Evolutionary conservation across 768 basidiomycete genomes (phyloP).

Genomic region (Tricholoma bakamatsutake): DNA sequence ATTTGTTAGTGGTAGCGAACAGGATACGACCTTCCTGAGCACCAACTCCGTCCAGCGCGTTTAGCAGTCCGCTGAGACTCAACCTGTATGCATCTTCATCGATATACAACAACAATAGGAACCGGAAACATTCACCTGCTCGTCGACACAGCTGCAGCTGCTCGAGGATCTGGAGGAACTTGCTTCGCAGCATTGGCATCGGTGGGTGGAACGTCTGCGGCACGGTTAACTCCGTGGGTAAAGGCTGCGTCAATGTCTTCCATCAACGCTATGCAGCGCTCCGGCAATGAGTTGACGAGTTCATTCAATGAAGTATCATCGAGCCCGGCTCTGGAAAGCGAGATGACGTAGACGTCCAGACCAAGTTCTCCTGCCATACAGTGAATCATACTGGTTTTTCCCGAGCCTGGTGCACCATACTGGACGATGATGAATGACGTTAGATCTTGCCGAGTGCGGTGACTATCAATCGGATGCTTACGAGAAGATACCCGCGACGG

Average conservation of each 20-base stretch:
- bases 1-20: constrained; percentile 70
- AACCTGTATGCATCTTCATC: constrained; percentile 25
- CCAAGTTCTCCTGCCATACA: constrained; percentile 64
- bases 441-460: neutral
- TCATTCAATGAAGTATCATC: constrained; percentile 50
- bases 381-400: constrained; percentile 67
- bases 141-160: constrained; percentile 6
- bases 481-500: constrained; percentile 59
- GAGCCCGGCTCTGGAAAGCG: constrained; percentile 48
- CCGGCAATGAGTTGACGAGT: constrained; percentile 48
- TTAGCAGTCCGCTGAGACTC: constrained; percentile 61
- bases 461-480: constrained; percentile 6
- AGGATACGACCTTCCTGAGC: constrained; percentile 66
- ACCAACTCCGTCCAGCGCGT: constrained; percentile 62
- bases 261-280: constrained; percentile 57
- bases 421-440: constrained; percentile 12
- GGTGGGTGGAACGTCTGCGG: constrained; percentile 5
- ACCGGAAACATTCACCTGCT: constrained; percentile 11
- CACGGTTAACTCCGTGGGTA: constrained; percentile 25
- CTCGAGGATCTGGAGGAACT: constrained; percentile 3
- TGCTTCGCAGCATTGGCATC: neutral
- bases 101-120: neutral
- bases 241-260: constrained; percentile 73
- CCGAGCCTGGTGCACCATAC: constrained; percentile 67
- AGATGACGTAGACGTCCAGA: constrained; percentile 61